Base-by-base conservation (phyloP, 306 rosid genomes). In the Fragaria ananassa region DNA sequence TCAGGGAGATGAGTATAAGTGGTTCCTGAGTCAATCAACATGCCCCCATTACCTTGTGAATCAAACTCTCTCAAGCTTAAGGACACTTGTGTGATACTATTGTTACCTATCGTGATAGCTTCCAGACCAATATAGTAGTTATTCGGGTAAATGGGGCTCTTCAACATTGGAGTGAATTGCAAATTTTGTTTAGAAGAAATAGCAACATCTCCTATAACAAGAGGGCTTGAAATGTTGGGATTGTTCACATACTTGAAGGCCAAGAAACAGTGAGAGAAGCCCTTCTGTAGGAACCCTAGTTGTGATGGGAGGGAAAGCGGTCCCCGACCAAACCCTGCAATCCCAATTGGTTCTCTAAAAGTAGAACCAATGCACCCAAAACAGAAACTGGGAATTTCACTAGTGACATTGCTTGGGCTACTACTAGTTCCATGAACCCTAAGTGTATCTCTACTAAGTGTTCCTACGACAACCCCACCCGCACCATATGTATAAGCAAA, bases 241-340 rank as follows among this genome's bases (percentile, higher is more conserved):
- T 87, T 87, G 81, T 87, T 87, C 27, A 85, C 79, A 57, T 74
- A 87, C 78, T 87, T 87, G 81, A 87, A 87, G 47, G 82, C 78
- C 82, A 87, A 85, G 76, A 87, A 87, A 4, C 88, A 87, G 50
- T 87, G 85, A 19, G 91, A 87, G 80, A 84, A 87, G 0, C 91
- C 88, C 68, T 82, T 87, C 8, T 75, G 82, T 17, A 51, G 79
- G 34, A 82, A 80, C 68, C 91, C 91, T 71, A 87, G 29, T 35
- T 87, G 91, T 8, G 85, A 87, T 80, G 88, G 88, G 56, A 84
- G 76, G 49, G 91, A 87, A 35, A 87, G 88, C 1, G 62, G 0
- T 8, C 91, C 88, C 73, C 87, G 85, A 34, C 91, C 91, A 75
- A 87, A 87, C 60, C 91, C 91, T 45, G 78, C 91, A 51, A 87